Evolutionary conservation across 805 yeast species (phyloP).

Genomic region (Lachancea sp.): DNA sequence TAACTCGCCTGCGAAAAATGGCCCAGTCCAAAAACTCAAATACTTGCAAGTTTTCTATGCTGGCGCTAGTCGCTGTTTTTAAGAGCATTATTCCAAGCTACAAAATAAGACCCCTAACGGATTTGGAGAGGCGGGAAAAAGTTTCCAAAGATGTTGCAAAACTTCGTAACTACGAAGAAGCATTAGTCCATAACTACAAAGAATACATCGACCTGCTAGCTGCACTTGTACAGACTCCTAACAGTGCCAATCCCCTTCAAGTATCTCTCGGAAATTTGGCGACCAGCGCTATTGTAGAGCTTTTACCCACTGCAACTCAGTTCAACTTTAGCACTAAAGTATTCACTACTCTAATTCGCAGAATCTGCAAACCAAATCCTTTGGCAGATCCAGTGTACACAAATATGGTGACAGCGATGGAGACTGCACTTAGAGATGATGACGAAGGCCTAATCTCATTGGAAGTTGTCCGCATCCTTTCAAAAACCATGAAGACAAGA

Average conservation of each 20-base stretch:
- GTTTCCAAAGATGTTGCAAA: constrained; percentile 77
- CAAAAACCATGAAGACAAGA: constrained; percentile 66
- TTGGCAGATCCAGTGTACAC: constrained; percentile 43
- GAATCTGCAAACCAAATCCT: constrained; percentile 55
- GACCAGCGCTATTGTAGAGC: constrained; percentile 71
- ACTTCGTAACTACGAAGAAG: constrained; percentile 75
- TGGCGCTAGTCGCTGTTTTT: constrained; percentile 79
- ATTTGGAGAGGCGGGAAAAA: constrained; percentile 71
- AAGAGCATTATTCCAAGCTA: constrained; percentile 84
- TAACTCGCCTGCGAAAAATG: constrained; percentile 66
- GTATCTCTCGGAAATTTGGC: constrained; percentile 48
- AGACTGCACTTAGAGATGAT: constrained; percentile 69
- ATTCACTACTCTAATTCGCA: constrained; percentile 56
- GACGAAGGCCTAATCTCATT: constrained; percentile 74
- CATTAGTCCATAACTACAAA: constrained; percentile 61
- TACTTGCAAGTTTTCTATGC: constrained; percentile 62
- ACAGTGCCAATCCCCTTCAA: constrained; percentile 29
- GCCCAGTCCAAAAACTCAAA: constrained; percentile 58
- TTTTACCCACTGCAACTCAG: constrained; percentile 59
- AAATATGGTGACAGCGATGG: constrained; percentile 58
- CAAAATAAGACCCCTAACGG: constrained; percentile 75
- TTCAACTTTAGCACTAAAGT: constrained; percentile 81
- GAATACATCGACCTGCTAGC: constrained; percentile 55
- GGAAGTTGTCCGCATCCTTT: constrained; percentile 61
- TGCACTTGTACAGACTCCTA: constrained; percentile 36